These are phyloP conservation scores for Turnera subulata DNA, from an alignment of 345 rosid genomes.

Conservation along the genomic window DNA sequence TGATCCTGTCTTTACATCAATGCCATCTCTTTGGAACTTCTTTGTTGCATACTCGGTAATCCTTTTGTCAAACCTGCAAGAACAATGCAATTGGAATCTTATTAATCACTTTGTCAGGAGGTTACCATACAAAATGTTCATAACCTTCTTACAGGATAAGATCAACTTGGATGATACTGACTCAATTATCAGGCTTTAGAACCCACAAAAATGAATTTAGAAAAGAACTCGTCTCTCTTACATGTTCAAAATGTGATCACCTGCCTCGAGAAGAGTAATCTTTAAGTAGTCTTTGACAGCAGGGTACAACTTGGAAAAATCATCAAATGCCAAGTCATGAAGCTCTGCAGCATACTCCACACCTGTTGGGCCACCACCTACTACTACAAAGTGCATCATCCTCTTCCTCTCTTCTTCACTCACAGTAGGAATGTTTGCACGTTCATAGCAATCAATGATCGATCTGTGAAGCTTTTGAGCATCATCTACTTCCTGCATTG, in stretches of 20 bases:
- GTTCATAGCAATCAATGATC: conserved; percentile 69
- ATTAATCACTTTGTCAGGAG: too few relatives aligned
- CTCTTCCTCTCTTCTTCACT: conserved; percentile 69
- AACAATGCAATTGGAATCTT: not conserved
- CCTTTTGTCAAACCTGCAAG: conserved; percentile 67
- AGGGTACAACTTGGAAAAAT: conserved; percentile 58
- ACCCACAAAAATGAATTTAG: too few relatives aligned
- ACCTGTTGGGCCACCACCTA: conserved; percentile 88
- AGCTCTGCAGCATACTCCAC: conserved; percentile 93
- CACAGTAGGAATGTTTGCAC: conserved; percentile 57
- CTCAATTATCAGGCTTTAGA: too few relatives aligned
- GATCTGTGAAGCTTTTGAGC: conserved; percentile 58
- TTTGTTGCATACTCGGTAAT: conserved; percentile 58
- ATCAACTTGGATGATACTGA: too few relatives aligned
- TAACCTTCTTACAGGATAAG: too few relatives aligned
- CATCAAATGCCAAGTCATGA: conserved; percentile 60
- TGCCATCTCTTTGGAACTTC: conserved; percentile 65
- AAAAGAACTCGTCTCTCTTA: conserved; percentile 19
- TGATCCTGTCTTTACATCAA: conserved; percentile 60
- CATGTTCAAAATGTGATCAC: conserved; percentile 76
- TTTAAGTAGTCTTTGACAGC: conserved; percentile 36
- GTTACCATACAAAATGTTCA: too few relatives aligned
- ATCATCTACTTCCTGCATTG: conserved; percentile 64
- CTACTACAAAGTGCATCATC: conserved; percentile 78
- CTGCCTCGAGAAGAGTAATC: conserved; percentile 80